phyloP scores from a whole-genome alignment of 495 filamentous ascomycete species.

The Penicillium dipodomyicola region DNA sequence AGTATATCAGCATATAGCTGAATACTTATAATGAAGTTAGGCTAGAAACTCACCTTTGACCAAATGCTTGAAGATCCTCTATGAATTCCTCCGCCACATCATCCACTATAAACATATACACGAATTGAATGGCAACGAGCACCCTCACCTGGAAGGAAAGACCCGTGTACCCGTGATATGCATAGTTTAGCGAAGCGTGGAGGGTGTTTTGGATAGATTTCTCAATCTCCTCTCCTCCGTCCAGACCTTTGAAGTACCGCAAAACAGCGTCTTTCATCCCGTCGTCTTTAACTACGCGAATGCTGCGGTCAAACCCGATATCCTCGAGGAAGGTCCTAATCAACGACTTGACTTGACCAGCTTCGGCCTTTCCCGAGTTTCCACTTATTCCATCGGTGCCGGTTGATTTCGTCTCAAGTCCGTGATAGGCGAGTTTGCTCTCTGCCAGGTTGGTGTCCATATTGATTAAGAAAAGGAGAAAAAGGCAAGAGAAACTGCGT shows the following conservation, averaged over 20 bases:
- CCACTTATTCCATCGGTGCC: not conserved
- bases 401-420: not conserved
- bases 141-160: not conserved
- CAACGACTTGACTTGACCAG: not conserved
- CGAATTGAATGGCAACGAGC: not conserved
- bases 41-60: not conserved
- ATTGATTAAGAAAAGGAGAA: no score
- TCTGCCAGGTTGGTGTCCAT: not conserved
- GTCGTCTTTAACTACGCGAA: not conserved
- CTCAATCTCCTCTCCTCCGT: not conserved
- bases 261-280: not conserved
- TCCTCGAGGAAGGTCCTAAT: not conserved
- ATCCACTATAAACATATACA: not conserved
- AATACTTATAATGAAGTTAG: not conserved
- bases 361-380: not conserved
- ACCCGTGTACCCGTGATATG: not conserved
- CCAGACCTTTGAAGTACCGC: not conserved
- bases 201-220: not conserved
- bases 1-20: not conserved
- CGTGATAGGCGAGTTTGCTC: not conserved
- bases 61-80: not conserved
- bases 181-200: not conserved
- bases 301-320: not conserved
- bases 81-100: not conserved
- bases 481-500: no score